Base-by-base conservation (phyloP, 75 land plant genomes). In the Ceratopteris richardii region DNA sequence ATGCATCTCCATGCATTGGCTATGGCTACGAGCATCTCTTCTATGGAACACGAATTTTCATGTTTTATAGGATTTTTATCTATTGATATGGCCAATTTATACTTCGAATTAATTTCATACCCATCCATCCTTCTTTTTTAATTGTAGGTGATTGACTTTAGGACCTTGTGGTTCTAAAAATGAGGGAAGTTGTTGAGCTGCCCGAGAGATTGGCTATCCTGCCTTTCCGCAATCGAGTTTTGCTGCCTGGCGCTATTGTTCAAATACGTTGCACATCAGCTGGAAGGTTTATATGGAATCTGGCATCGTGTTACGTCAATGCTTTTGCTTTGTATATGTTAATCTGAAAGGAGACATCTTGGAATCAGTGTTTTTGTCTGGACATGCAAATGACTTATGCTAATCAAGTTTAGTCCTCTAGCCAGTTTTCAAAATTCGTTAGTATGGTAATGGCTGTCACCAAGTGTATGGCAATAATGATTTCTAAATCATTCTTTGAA, bases 151-250 rank as follows among this genome's bases (percentile, higher is more conserved):
- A 17, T 21, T 2, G 2, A 4, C 50, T 46, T 46, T 46, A n/a
- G n/a, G n/a, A n/a, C 50, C 50, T 46, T 46, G 3, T 18, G 2
- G 18, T 14, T n/a, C 21, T 21, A 21, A 39, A 41, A 42, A 85
- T 85, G 89, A 69, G 67, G 55, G 89, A 85, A 33, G 52, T 71
- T 58, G 77, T 85, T 22, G 89, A 82, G 61, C 58, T 91, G 19
- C 97, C 97, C 36, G 70, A 68, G 47, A 78, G 80, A 1, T 63
- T 91, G 26, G 97, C 74, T 17, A 87, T 87, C 36, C 82, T 91
- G 56, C 97, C 87, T 0, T 91, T 87, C 71, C 47, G 88, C 55
- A 87, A 91, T 81, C 84, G 80, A 70, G 97, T 91, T 0, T 66
- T 91, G 30, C 65, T 91, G 27, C 97, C 97, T 19, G 96, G 96